These are phyloP conservation scores for Biscogniauxia marginata DNA, from an alignment of 2,329 filamentous ascomycete genomes.

Conservation along the genomic window DNA sequence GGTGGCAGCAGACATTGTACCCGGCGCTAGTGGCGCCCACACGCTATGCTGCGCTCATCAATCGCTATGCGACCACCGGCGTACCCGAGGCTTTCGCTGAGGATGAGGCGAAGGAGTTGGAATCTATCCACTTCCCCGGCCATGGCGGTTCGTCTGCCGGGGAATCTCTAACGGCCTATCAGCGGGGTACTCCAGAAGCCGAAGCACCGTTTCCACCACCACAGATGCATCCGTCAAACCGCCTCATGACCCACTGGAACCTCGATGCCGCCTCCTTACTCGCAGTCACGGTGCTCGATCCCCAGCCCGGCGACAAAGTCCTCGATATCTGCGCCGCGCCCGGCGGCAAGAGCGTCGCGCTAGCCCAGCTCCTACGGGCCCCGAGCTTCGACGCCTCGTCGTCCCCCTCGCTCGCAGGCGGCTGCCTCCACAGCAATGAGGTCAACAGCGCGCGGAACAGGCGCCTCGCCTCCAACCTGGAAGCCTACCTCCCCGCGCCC, in stretches of 20 bases:
- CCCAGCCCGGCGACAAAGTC: constrained; percentile 35
- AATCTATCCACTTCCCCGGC: constrained; percentile 15
- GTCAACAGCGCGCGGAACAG: constrained; percentile 31
- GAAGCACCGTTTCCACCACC: constrained; percentile 26
- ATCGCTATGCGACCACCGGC: constrained; percentile 18
- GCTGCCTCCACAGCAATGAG: constrained; percentile 39
- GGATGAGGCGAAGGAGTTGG: constrained; percentile 13
- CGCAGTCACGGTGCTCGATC: constrained; percentile 32
- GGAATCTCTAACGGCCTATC: constrained; percentile 15
- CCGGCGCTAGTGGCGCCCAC: constrained; percentile 26
- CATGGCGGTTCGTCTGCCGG: not conserved
- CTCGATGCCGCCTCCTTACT: constrained; percentile 31
- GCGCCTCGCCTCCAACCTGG: constrained; percentile 30
- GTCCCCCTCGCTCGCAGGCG: constrained; percentile 21
- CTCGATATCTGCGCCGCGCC: constrained; percentile 41
- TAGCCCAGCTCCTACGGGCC: constrained; percentile 32
- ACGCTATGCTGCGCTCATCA: constrained; percentile 29
- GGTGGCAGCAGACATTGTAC: constrained; percentile 27
- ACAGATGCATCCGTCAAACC: constrained; percentile 13
- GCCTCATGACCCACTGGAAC: constrained; percentile 31
- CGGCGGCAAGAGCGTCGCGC: constrained; percentile 35
- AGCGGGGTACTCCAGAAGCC: constrained; percentile 14
- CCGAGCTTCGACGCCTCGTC: constrained; percentile 10
- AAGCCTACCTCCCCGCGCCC: constrained; percentile 23
- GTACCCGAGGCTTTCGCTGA: constrained; percentile 16